Percentiles rank a stretch among this genome's conserved stretches.
These are phyloP conservation scores for Penicillium sp. DNA, from an alignment of 2,329 filamentous ascomycete species.

Conservation along the genomic window DNA sequence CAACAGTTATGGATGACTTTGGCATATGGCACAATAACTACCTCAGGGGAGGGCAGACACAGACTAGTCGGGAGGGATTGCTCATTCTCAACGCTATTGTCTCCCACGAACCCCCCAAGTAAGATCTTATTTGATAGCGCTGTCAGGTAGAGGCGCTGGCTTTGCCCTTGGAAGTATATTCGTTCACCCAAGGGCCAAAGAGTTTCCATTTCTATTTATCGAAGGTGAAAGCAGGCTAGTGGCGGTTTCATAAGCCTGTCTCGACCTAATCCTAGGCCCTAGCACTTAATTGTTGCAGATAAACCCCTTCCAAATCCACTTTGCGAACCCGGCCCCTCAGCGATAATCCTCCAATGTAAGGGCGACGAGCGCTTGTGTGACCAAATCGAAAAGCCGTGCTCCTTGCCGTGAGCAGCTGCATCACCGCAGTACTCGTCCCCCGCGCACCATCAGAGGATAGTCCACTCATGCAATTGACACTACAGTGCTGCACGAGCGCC, in stretches of 20 bases:
- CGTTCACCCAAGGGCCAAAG: no score
- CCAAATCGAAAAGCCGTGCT: not conserved
- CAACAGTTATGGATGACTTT: no score
- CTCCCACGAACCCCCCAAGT: no score
- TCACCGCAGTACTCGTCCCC: not conserved
- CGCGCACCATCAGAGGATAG: not conserved
- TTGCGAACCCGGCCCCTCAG: not conserved
- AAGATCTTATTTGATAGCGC: no score
- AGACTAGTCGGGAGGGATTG: no score
- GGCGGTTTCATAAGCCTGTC: not conserved
- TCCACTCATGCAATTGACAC: conserved; percentile 6
- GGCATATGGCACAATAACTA: no score
- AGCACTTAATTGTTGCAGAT: not conserved
- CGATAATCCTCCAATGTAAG: conserved; percentile 2
- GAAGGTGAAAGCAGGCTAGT: not conserved
- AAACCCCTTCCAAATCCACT: not conserved
- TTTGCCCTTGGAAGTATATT: no score
- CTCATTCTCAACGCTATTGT: no score
- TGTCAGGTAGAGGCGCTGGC: no score
- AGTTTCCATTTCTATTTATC: not conserved
- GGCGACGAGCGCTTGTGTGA: conserved; percentile 8
- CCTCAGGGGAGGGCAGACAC: no score
- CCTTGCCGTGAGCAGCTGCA: conserved; percentile 13
- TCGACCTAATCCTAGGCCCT: not conserved
- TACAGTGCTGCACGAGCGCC: conserved; percentile 6